These are phyloP conservation scores for Paraleonurus japonicus DNA, from an alignment of 257 asterid genomes.

Conservation along the genomic window DNA sequence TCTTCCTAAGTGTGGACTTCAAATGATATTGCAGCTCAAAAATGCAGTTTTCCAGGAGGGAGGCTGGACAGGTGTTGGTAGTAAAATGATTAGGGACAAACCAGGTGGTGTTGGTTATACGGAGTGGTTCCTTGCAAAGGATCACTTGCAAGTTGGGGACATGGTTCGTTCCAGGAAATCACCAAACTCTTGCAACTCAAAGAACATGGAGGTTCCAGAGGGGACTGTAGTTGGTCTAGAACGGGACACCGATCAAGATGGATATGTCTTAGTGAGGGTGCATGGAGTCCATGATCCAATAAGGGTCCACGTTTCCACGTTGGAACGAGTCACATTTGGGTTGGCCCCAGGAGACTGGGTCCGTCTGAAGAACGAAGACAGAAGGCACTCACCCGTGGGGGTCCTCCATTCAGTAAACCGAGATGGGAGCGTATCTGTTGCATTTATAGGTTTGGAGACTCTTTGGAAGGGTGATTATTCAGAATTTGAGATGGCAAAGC, in stretches of 20 bases:
- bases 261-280: conserved; percentile 72
- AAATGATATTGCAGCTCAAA: conserved; percentile 55
- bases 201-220: conserved; percentile 68
- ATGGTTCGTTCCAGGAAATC: conserved; percentile 76
- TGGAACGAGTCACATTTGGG: conserved; percentile 78
- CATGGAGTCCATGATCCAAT: conserved; percentile 74
- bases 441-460: conserved; percentile 67
- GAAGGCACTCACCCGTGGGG: conserved; percentile 69
- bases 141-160: conserved; percentile 75
- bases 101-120: conserved; percentile 50
- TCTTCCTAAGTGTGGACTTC: background rate
- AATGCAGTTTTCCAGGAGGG: conserved; percentile 50
- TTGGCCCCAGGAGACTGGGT: conserved; percentile 90
- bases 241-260: conserved; percentile 58
- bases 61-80: conserved; percentile 46
- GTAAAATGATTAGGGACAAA: conserved; percentile 47
- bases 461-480: conserved; percentile 68
- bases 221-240: conserved; percentile 78
- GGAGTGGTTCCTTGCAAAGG: conserved; percentile 83
- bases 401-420: conserved; percentile 62
- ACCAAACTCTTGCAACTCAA: conserved; percentile 56
- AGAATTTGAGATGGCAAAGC: conserved; percentile 81
- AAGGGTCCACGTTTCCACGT: conserved; percentile 52
- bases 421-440: conserved; percentile 65
- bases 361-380: conserved; percentile 53